These are phyloP conservation scores for Babjeviella inositovora DNA, from an alignment of 805 yeast species.

Conservation along the genomic window DNA sequence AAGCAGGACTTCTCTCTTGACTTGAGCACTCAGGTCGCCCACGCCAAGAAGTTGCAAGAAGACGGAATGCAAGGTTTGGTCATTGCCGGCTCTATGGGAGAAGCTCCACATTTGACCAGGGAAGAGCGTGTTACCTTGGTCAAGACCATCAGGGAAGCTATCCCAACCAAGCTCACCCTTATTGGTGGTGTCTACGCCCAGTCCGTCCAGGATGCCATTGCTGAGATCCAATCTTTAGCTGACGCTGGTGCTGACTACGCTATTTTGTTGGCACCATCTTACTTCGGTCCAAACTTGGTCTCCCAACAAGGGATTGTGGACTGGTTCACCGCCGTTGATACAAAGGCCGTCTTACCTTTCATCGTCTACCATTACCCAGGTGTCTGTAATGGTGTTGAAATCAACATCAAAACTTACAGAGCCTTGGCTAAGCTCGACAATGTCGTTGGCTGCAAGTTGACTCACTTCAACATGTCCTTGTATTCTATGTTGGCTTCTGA, in stretches of 20 bases:
- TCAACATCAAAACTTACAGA: slow-evolving; percentile 9
- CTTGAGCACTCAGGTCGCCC: slow-evolving; percentile 12
- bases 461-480: slow-evolving; percentile 9
- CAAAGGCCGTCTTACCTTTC: slow-evolving; percentile 14
- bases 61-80: slow-evolving; percentile 17
- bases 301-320: slow-evolving; percentile 14
- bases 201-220: slow-evolving; percentile 10
- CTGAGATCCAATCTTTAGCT: slow-evolving; percentile 8
- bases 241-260: slow-evolving; percentile 16
- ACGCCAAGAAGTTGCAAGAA: slow-evolving; percentile 10
- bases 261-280: slow-evolving; percentile 16
- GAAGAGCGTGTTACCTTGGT: slow-evolving; percentile 14
- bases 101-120: slow-evolving; percentile 14
- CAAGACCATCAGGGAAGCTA: slow-evolving; percentile 10
- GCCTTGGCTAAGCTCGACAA: slow-evolving; percentile 13
- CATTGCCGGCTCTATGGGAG: slow-evolving; percentile 22
- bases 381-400: slow-evolving; percentile 13
- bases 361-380: slow-evolving; percentile 19
- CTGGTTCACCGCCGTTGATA: slow-evolving; percentile 13
- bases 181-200: slow-evolving; percentile 15
- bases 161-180: slow-evolving; percentile 13
- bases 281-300: slow-evolving; percentile 14
- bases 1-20: slow-evolving; percentile 11
- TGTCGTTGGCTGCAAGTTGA: slow-evolving; percentile 15
- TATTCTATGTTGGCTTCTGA: slow-evolving; percentile 7